Evolutionary conservation across 768 basidiomycete species (phyloP), one percentile per base, ranked within the genome.

Genomic region (Crepidotus variabilis): DNA sequence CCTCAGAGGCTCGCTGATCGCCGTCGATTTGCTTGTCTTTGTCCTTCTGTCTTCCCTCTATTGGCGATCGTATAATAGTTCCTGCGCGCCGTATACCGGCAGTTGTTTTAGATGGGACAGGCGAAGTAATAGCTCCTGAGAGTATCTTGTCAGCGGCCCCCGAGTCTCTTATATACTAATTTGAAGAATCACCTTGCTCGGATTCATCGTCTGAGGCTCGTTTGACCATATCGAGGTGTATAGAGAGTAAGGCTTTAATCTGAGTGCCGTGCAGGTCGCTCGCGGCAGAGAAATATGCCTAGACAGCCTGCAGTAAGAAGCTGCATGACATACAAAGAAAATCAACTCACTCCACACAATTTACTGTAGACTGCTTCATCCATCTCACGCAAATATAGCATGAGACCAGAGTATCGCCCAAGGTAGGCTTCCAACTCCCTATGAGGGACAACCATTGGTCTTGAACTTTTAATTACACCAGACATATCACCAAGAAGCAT

Each of bases 371-470:
- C 72, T 54, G 72, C 74, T 68, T 97, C 92, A 58, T 97, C 94
- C 91, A 98, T 96, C 75, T 98, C 96, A 68, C 93, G 95, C 55
- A 98, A 72, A 67, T 96, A 98, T 16, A 98, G 76, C 71, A 98
- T 84, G 52, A 98, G 70, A 1, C 95, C 95, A 28, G 88, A 83
- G 70, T 98, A 98, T 46, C 89, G 81, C 21, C 89, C 92, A 18
- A 98, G 79, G 69, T 93, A 92, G 34, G 78, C 75, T 65, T 98
- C 93, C 68, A 97, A 78, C 16, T 81, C 77, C 51, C 78, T 77
- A 70, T 98, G 96, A n/a, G 75, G 72, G 23, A 77, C 64, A 23
- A 91, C 73, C 8, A 68, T 70, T 2, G 83, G 79, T 49, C 78
- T 72, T 33, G 79, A 75, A 49, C 73, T 63, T 62, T 77, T 78